Percentiles rank a stretch among this genome's conserved stretches.
Evolutionary conservation across 2,329 filamentous ascomycete species (phyloP).

Genomic region (Fragosphaeria purpurea): DNA sequence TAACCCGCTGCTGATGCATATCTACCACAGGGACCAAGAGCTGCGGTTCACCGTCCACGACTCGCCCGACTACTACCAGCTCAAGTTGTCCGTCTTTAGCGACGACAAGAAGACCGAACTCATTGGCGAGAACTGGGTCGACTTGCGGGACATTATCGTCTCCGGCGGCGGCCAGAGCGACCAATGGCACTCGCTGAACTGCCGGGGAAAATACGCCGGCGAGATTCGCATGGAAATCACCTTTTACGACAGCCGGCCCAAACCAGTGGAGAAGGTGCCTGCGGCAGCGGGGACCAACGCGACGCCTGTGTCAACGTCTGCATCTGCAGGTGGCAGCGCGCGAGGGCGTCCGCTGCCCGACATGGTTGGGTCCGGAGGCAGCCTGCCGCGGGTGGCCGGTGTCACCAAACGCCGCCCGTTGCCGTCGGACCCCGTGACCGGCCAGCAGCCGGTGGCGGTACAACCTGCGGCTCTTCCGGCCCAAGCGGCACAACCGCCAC

Average conservation of each 20-base stretch:
- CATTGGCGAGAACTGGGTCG: constrained; percentile 89
- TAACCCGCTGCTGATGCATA: too few relatives aligned
- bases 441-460: constrained; percentile 35
- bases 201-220: constrained; percentile 88
- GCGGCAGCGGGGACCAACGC: constrained; percentile 36
- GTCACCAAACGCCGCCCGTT: constrained; percentile 71
- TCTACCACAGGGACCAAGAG: constrained; percentile 73
- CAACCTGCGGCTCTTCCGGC: constrained; percentile 18
- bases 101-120: constrained; percentile 97
- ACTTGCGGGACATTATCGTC: constrained; percentile 69
- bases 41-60: constrained; percentile 93
- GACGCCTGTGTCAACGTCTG: not conserved
- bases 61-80: constrained; percentile 87
- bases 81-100: constrained; percentile 95
- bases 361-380: constrained; percentile 33
- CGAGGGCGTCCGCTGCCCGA: not conserved
- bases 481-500: not conserved
- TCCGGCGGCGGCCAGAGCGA: constrained; percentile 88
- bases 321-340: constrained; percentile 1
- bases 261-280: constrained; percentile 55
- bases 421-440: constrained; percentile 64
- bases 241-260: constrained; percentile 83
- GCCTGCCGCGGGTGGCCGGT: constrained; percentile 25
- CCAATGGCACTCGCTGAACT: constrained; percentile 80
- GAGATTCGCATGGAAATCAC: constrained; percentile 93